phyloP scores from a whole-genome alignment of 805 yeast species.

The Wickerhamiella siamensis region DNA sequence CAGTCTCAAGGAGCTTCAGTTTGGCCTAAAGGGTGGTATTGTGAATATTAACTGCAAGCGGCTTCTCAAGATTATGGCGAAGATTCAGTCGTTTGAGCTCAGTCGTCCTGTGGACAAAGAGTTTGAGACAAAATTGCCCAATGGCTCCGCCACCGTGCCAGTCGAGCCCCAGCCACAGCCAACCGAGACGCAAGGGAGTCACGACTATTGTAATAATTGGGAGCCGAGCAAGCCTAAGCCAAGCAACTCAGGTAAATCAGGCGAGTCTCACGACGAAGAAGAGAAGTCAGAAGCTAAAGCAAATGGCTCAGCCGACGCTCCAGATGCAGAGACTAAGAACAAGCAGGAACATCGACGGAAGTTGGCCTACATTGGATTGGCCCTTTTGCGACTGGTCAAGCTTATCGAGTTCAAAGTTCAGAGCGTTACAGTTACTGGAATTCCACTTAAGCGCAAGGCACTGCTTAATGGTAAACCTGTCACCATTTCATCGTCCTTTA shows the following conservation, averaged over 20 bases:
- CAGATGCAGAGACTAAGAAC: background rate
- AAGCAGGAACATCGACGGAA: conserved; percentile 10
- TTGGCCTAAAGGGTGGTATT: conserved; percentile 21
- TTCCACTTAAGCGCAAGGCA: conserved; percentile 15
- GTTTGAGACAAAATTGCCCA: too few species aligned
- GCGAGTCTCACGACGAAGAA: background rate
- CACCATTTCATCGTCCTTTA: conserved; percentile 20
- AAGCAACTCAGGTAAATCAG: too few species aligned
- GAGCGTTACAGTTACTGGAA: conserved; percentile 20
- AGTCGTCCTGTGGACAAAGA: too few species aligned
- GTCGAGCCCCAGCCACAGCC: background rate
- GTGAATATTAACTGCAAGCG: conserved; percentile 16
- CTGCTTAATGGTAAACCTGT: conserved; percentile 6
- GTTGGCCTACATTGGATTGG: conserved; percentile 18
- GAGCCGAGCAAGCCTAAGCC: background rate
- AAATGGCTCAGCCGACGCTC: background rate
- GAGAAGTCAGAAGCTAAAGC: background rate
- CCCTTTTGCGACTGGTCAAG: conserved; percentile 23
- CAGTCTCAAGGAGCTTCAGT: conserved; percentile 22
- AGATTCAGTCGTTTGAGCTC: conserved; percentile 1
- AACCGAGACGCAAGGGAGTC: background rate
- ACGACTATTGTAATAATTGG: background rate
- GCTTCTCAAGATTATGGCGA: conserved; percentile 11
- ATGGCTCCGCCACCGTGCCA: background rate
- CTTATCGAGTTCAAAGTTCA: conserved; percentile 26